Conservation (phyloP, 129 eudicot species). For the Scalesia atractyloides region DNA sequence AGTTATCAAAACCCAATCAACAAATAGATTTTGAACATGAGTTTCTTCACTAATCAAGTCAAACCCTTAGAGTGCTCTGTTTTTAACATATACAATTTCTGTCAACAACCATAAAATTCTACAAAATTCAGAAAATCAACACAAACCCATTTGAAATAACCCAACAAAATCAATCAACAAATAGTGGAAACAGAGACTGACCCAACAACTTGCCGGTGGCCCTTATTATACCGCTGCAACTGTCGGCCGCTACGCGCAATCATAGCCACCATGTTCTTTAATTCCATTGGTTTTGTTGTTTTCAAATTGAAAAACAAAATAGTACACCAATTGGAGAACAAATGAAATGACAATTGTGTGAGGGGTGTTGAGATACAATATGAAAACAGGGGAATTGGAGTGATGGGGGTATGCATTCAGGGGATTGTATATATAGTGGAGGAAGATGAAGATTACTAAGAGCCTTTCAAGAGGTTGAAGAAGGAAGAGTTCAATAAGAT, state of each 20-base stretch:
- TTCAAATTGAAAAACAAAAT: neutral
- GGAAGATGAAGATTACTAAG: neutral
- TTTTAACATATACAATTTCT: too few species aligned
- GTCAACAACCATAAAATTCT: too few species aligned
- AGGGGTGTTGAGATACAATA: too few species aligned
- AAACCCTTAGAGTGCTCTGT: neutral
- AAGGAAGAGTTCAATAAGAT: constrained; percentile 12
- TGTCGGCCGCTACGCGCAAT: constrained; percentile 71
- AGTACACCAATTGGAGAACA: too few species aligned
- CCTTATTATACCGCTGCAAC: constrained; percentile 72
- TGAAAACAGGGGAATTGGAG: constrained; percentile 9
- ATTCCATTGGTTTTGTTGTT: constrained; percentile 32
- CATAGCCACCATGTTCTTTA: constrained; percentile 66
- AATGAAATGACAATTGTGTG: too few species aligned
- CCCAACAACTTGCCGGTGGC: constrained; percentile 85
- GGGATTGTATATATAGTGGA: neutral
- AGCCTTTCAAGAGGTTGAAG: constrained; percentile 16
- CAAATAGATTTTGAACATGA: neutral
- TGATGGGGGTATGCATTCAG: constrained; percentile 5
- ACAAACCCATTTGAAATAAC: too few species aligned
- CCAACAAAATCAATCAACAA: too few species aligned
- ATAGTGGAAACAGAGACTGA: constrained; percentile 11
- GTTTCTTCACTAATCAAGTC: neutral
- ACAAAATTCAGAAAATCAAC: too few species aligned
- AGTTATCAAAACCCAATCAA: too few species aligned